phyloP scores from a whole-genome alignment of 345 rosid genomes.

The Bretschneidera sinensis region DNA sequence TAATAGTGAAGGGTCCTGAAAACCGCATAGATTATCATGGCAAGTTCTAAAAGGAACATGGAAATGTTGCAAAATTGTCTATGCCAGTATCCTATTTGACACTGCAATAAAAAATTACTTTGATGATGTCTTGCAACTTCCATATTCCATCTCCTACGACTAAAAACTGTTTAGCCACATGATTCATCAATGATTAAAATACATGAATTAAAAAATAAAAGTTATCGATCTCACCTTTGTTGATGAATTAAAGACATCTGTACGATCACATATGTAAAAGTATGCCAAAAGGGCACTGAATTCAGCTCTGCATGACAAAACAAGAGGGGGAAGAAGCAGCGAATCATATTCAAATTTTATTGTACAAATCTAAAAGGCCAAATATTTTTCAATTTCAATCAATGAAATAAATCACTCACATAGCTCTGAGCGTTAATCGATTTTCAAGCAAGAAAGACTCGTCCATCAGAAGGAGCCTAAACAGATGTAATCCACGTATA shows the following conservation, averaged over 20 bases:
- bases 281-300: conserved; percentile 58
- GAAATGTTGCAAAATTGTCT: too few species aligned
- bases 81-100: too few species aligned
- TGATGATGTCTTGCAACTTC: too few species aligned
- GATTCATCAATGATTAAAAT: too few species aligned
- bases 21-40: too few species aligned
- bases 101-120: too few species aligned
- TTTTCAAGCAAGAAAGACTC: conserved; percentile 84
- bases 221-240: conserved; percentile 54
- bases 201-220: too few species aligned
- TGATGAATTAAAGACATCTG: conserved; percentile 69
- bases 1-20: too few species aligned
- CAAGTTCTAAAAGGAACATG: too few species aligned
- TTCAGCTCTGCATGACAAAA: conserved; percentile 58
- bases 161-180: too few species aligned
- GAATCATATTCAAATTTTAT: background rate
- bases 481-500: conserved; percentile 9
- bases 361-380: background rate
- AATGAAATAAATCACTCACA: conserved; percentile 44
- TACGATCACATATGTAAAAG: conserved; percentile 84
- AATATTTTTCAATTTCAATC: background rate
- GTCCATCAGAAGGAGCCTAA: conserved; percentile 78
- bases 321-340: background rate
- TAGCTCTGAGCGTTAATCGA: conserved; percentile 74
- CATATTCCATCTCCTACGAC: too few species aligned